Percentiles rank a stretch among this genome's conserved stretches.
These are phyloP conservation scores for Mollisiaceae sp. DNA, from an alignment of 2,329 filamentous ascomycete genomes.

Conservation along the genomic window DNA sequence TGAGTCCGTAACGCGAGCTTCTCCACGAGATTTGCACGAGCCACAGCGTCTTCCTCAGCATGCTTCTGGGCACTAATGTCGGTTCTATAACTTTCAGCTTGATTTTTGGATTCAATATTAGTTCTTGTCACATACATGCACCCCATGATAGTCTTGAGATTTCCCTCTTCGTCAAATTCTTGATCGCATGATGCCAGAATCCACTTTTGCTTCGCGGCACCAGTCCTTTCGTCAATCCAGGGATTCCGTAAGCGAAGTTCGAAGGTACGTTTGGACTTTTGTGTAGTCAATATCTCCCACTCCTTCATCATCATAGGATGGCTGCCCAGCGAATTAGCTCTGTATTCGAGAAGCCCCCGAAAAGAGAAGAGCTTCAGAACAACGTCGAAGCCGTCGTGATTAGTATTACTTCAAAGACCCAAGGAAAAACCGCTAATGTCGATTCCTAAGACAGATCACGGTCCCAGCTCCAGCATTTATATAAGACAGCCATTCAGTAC, in stretches of 20 bases:
- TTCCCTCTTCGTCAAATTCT: conserved; percentile 34
- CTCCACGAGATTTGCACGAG: conserved; percentile 29
- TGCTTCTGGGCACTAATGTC: conserved; percentile 35
- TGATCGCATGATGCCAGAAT: conserved; percentile 35
- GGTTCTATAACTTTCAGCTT: conserved; percentile 24
- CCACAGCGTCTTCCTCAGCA: conserved; percentile 30
- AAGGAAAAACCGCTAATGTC: too few relatives aligned
- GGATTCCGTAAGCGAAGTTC: conserved; percentile 44
- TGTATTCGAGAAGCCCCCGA: too few relatives aligned
- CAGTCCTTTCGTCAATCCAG: conserved; percentile 28
- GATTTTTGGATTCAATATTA: not conserved
- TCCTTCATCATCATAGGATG: conserved; percentile 30
- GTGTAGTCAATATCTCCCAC: conserved; percentile 31
- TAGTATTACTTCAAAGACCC: too few relatives aligned
- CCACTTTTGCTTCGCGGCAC: conserved; percentile 31
- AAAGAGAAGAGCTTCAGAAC: too few relatives aligned
- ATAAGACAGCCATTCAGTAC: too few relatives aligned
- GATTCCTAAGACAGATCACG: too few relatives aligned
- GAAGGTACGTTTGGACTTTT: conserved; percentile 28
- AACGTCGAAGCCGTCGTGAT: too few relatives aligned
- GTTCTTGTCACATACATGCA: conserved; percentile 27
- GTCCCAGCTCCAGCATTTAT: too few relatives aligned
- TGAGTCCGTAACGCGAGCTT: conserved; percentile 31
- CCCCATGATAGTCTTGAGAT: conserved; percentile 36
- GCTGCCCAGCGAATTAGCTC: not conserved